Evolutionary conservation across 768 basidiomycete species (phyloP).

Genomic region (Lactifluus hygrophoroides): DNA sequence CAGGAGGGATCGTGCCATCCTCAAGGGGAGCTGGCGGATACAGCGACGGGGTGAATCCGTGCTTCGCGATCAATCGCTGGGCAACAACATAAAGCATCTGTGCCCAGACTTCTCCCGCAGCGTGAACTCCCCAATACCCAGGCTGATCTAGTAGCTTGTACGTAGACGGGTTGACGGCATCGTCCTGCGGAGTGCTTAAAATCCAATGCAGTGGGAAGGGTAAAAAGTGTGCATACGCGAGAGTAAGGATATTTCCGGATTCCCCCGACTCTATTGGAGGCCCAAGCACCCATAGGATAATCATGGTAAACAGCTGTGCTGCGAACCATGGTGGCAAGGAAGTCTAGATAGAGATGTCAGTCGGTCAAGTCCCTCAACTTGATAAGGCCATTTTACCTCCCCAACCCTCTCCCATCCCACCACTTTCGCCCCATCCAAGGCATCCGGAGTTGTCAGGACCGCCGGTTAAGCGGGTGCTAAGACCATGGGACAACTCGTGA

Average conservation of each 20-base stretch:
- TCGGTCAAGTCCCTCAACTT: neutral
- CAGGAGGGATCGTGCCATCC: conserved; percentile 54
- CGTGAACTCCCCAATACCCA: conserved; percentile 90
- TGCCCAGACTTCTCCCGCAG: conserved; percentile 95
- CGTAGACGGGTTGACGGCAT: conserved; percentile 73
- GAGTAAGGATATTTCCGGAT: conserved; percentile 91
- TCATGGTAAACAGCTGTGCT: conserved; percentile 66
- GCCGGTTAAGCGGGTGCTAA: conserved; percentile 91
- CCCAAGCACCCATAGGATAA: conserved; percentile 94
- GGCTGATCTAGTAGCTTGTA: conserved; percentile 94
- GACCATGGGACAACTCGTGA: conserved; percentile 80
- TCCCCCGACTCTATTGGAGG: conserved; percentile 63
- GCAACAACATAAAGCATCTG: conserved; percentile 78
- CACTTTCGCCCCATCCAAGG: conserved; percentile 91
- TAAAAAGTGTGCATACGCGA: conserved; percentile 28
- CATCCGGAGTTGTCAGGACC: conserved; percentile 90
- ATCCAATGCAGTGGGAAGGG: neutral
- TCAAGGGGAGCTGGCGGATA: conserved; percentile 70
- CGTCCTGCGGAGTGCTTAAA: conserved; percentile 33
- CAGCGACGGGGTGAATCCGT: conserved; percentile 70
- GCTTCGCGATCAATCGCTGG: conserved; percentile 65
- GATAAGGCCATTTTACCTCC: conserved; percentile 40
- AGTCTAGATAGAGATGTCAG: conserved; percentile 39
- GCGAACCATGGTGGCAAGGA: conserved; percentile 80
- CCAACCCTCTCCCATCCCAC: conserved; percentile 99